Evolutionary conservation across 495 filamentous ascomycete species (phyloP).

Genomic region (Thermothielavioides terrestris): DNA sequence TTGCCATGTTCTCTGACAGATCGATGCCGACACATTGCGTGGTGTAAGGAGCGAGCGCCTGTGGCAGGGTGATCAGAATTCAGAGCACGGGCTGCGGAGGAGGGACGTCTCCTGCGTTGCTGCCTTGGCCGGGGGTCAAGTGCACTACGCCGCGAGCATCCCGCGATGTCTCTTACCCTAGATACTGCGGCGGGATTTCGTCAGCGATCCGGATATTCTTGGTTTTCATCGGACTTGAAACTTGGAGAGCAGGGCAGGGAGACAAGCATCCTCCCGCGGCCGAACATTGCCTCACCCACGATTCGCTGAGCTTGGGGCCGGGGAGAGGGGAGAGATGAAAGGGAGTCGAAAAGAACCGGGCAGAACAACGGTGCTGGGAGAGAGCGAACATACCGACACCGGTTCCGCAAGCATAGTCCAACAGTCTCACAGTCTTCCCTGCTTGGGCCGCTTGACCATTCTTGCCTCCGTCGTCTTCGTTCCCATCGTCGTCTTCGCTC

Average conservation of each 20-base stretch:
- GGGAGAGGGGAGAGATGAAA: no score
- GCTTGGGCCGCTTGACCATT: constrained; percentile 21
- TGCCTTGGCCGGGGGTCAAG: no score
- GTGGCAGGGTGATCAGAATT: not conserved
- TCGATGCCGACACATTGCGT: constrained; percentile 57
- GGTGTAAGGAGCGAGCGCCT: constrained; percentile 53
- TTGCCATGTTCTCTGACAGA: constrained; percentile 55
- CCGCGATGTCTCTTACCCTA: no score
- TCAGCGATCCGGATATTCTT: not conserved
- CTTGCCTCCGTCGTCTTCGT: constrained; percentile 25
- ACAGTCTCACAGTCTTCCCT: constrained; percentile 45
- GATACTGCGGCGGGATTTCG: constrained; percentile 1
- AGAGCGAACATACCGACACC: constrained; percentile 39
- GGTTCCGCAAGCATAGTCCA: constrained; percentile 74
- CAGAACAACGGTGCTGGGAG: not conserved
- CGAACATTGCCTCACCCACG: no score
- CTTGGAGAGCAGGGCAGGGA: not conserved
- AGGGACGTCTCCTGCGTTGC: no score
- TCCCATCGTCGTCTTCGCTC: constrained; percentile 23
- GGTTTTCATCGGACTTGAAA: constrained; percentile 10
- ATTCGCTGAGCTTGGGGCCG: no score
- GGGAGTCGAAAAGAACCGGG: constrained; percentile 29
- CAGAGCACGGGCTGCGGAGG: no score
- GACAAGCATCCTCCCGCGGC: no score
- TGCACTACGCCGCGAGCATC: no score